Base-by-base conservation (phyloP, 2,329 filamentous ascomycete genomes). In the Harringtonia lauricola region DNA sequence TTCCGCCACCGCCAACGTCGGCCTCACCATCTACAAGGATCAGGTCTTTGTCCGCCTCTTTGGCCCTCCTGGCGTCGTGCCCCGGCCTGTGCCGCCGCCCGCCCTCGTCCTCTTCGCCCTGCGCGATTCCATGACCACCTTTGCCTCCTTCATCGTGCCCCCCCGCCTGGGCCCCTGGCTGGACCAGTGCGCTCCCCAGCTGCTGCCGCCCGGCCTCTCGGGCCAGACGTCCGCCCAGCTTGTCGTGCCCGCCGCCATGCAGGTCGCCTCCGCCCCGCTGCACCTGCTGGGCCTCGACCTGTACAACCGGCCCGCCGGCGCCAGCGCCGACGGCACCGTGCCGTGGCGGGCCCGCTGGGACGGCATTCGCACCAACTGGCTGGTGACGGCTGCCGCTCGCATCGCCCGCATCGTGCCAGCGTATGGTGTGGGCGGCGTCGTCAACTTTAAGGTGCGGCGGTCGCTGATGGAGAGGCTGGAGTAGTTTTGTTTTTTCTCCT, bases 91-190 rank as follows among this genome's bases (percentile, higher is more conserved):
- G 1, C 80, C 85, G 0, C 63, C 78, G 28, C 68, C 82, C 2
- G 85, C 81, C 9, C 92, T 88, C 63, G 67, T 72, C 1, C 76
- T 95, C 45, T 95, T 95, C 68, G 80, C 85, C 3, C 58, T 83
- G 44, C 79, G 89, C 54, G 89, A 95, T 65, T 86, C 82, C 63
- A 66, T 94, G 49, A 95, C 89, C 41, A 88, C 95, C 54, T 94
- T 94, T 60, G 87, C 87, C 5, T 86, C 79, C 13, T 96, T 95
- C 72, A 95, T 95, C 59, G 67, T 95, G 2, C 90, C 90, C 0
- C 76, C 86, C 0, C 57, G 92, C 2, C 69, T 95, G 10, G 86
- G 85, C 0, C 86, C 87, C 0, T 62, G 67, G 7, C 65, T 95
- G 18, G 75, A 72, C 14, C 63, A 71, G 17, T 66, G 69, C 24